Percentiles rank a stretch among this genome's conserved stretches.
Evolutionary conservation across 306 rosid genomes (phyloP).

Genomic region (Castanea sativa): DNA sequence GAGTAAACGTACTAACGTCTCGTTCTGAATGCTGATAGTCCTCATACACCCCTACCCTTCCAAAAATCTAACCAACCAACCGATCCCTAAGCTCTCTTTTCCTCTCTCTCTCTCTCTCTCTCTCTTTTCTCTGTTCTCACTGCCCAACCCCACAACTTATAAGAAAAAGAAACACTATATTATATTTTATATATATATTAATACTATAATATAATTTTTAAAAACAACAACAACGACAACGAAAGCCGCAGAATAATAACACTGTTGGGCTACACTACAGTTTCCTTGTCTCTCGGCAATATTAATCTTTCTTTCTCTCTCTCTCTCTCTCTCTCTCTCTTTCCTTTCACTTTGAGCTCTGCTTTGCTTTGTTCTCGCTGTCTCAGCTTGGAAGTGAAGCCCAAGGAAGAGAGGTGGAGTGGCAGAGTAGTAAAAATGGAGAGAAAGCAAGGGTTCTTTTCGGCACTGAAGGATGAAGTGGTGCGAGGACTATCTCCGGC

Average conservation of each 20-base stretch:
- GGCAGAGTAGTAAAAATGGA: conserved; percentile 52
- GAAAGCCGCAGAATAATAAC: conserved; percentile 4
- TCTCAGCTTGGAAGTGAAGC: neutral
- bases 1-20: neutral
- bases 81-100: neutral
- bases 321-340: conserved; percentile 14
- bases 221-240: neutral
- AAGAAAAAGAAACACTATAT: too few relatives aligned
- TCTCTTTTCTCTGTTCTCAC: neutral
- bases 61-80: neutral
- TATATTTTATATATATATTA: too few relatives aligned
- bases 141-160: neutral
- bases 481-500: conserved; percentile 86
- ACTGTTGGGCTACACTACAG: conserved; percentile 17
- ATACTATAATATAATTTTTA: neutral
- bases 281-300: conserved; percentile 41
- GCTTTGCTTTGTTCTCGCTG: conserved; percentile 24
- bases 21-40: neutral
- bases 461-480: conserved; percentile 77
- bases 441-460: conserved; percentile 84
- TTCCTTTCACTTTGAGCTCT: neutral
- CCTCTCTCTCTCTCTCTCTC: neutral
- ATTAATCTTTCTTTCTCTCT: conserved; percentile 20
- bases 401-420: neutral
- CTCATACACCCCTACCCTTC: neutral